phyloP scores from a whole-genome alignment of 1,284 basidiomycete species.

The Cystobasidium pallidum region DNA sequence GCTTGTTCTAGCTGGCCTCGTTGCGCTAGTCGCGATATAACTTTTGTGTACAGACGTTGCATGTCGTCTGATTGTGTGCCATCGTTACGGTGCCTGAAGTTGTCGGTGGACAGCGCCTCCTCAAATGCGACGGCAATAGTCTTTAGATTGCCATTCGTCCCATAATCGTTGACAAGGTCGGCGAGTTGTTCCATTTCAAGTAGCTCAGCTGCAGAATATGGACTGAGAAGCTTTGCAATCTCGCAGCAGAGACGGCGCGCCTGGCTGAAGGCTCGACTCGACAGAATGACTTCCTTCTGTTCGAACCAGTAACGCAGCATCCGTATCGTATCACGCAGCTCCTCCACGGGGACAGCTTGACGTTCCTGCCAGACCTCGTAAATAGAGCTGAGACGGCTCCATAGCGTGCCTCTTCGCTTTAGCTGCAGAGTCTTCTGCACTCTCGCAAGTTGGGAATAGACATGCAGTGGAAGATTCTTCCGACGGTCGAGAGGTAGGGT shows the following conservation, averaged over 20 bases:
- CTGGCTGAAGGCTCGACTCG: not conserved
- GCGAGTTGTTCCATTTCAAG: not conserved
- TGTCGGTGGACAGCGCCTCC: not conserved
- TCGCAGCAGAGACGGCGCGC: not conserved
- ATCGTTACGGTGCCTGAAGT: not conserved
- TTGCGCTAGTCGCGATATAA: not conserved
- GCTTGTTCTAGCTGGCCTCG: not conserved
- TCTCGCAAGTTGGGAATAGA: not conserved
- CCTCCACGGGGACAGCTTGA: not conserved
- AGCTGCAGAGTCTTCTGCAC: constrained; percentile 1
- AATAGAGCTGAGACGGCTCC: not conserved
- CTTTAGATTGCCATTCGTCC: not conserved
- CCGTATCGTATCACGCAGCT: not conserved
- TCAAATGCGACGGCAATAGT: not conserved
- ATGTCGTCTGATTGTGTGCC: not conserved
- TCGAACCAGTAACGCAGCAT: constrained; percentile 6
- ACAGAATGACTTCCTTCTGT: constrained; percentile 5
- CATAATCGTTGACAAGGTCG: not conserved
- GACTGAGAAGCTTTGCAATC: not conserved
- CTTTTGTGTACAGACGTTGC: not conserved
- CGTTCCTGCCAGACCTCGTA: constrained; percentile 1
- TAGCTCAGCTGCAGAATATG: not conserved
- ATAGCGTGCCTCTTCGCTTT: not conserved
- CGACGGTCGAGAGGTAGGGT: constrained; percentile 10
- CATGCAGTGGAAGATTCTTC: constrained; percentile 3